phyloP scores from a whole-genome alignment of 2,329 filamentous ascomycete genomes.

The Bipolaris victoriae region DNA sequence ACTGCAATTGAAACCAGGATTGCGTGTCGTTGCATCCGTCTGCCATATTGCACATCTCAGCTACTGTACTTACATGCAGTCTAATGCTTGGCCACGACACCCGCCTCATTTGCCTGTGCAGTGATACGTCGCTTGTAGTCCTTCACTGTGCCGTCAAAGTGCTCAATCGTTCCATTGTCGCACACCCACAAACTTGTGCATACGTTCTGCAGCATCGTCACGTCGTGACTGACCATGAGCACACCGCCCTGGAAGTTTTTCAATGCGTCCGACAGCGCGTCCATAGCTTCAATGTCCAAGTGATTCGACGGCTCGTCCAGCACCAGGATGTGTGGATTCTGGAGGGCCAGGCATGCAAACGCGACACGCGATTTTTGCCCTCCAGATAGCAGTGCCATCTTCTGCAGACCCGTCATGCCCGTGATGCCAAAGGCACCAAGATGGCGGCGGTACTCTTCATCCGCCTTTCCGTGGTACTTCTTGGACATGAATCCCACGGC shows the following conservation, averaged over 20 bases:
- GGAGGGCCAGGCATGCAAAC: constrained; percentile 92
- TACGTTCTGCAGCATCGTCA: constrained; percentile 97
- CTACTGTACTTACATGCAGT: not conserved
- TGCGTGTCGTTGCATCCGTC: not conserved
- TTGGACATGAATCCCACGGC: constrained; percentile 97
- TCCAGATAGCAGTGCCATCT: constrained; percentile 92
- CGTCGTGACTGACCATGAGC: constrained; percentile 98
- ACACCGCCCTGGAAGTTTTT: constrained; percentile 91
- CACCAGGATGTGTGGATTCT: constrained; percentile 95
- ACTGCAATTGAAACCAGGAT: not conserved
- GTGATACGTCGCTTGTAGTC: constrained; percentile 97
- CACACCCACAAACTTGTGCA: constrained; percentile 97
- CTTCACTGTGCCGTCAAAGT: constrained; percentile 94
- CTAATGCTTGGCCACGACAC: constrained; percentile 72
- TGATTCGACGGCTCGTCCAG: constrained; percentile 99
- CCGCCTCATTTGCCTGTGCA: constrained; percentile 84
- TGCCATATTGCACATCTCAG: not conserved
- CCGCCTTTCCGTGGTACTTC: constrained; percentile 84
- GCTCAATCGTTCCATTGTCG: constrained; percentile 90
- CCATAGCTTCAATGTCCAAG: constrained; percentile 99
- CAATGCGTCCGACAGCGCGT: constrained; percentile 85
- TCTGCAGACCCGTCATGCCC: constrained; percentile 94
- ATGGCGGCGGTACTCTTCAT: constrained; percentile 96
- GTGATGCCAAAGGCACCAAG: constrained; percentile 86
- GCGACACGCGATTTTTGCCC: constrained; percentile 98